Evolutionary conservation across 352 stramenopile species (phyloP), one percentile per base, ranked within the genome.

Genomic region (Pythium angustatum): DNA sequence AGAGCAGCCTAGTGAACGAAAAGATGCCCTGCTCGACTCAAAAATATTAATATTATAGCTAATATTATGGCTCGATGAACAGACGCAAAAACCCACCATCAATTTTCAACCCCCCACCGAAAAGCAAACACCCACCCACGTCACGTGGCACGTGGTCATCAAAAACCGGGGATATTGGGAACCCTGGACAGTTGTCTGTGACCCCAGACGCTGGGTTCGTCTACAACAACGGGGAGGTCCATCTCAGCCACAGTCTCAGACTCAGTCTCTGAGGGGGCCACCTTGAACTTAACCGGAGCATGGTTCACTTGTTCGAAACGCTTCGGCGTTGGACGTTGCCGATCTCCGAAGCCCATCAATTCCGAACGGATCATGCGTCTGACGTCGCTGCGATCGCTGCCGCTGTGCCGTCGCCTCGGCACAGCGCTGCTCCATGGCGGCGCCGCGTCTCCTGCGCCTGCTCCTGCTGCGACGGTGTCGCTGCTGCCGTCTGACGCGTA

Each of bases 401-500:
- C 28, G 21, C 54, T 48, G 43, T 9, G 38, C 3, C 34, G 47
- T 21, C 45, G 30, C n/a, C 44, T 43, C 31, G 31, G 44, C 0
- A 24, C 50, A 1, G 26, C 52, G 19, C 51, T 68, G 52, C 61
- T 68, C 15, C 51, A 56, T 44, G 21, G 10, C 33, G 38, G 11
- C 10, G 22, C 58, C 5, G 38, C 40, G n/a, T n/a, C 30, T 28
- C 40, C 22, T 21, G 26, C 6, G 33, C 33, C 33, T 14, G 33
- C 14, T 7, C 33, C 33, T 14, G 36, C 33, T 14, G 33, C 33
- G 33, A 38, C 24, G 11, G 26, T 1, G n/a, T 11, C n/a, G 7
- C 2, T 31, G 21, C 8, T 36, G 15, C 65, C 65, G n/a, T 73
- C 61, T 0, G 41, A 64, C 12, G 44, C 21, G 7, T 75, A 72